Conservation (phyloP, 345 rosid species). For the Eucalyptus cloeziana region DNA sequence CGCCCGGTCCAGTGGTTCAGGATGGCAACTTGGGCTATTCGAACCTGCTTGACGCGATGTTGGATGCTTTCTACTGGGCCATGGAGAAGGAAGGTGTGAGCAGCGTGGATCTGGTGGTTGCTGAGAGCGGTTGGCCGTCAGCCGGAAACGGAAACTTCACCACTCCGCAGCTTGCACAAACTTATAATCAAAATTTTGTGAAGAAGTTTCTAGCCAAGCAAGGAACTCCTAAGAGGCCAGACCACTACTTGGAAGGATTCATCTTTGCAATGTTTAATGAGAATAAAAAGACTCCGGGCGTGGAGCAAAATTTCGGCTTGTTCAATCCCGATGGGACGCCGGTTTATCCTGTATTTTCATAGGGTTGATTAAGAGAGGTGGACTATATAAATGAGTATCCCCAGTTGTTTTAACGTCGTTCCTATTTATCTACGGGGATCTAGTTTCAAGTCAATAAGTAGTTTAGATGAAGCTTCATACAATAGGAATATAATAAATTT, state of each 20-base stretch:
- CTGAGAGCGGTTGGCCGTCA: slow-evolving; percentile 1
- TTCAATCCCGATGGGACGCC: slow-evolving; percentile 7
- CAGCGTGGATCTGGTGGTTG: neutral
- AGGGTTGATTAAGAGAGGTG: neutral
- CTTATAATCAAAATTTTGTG: neutral
- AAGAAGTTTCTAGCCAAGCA: neutral
- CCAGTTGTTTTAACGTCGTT: neutral
- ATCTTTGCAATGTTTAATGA: slow-evolving; percentile 20
- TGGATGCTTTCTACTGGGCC: slow-evolving; percentile 17
- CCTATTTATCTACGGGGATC: neutral
- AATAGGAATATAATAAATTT: neutral
- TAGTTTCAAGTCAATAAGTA: neutral
- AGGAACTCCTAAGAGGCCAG: slow-evolving; percentile 22
- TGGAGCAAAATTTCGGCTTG: slow-evolving; percentile 5
- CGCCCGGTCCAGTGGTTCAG: neutral
- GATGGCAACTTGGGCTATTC: slow-evolving; percentile 16
- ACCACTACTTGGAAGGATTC: neutral
- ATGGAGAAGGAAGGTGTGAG: slow-evolving; percentile 9
- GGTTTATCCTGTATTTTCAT: neutral
- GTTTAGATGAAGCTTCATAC: neutral
- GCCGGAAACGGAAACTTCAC: neutral
- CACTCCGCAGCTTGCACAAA: neutral
- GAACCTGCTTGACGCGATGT: slow-evolving; percentile 23
- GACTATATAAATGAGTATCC: neutral
- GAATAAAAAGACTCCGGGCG: neutral